Conservation (phyloP, 1,139 yeast species). For the Saccharomyces hybrid region DNA sequence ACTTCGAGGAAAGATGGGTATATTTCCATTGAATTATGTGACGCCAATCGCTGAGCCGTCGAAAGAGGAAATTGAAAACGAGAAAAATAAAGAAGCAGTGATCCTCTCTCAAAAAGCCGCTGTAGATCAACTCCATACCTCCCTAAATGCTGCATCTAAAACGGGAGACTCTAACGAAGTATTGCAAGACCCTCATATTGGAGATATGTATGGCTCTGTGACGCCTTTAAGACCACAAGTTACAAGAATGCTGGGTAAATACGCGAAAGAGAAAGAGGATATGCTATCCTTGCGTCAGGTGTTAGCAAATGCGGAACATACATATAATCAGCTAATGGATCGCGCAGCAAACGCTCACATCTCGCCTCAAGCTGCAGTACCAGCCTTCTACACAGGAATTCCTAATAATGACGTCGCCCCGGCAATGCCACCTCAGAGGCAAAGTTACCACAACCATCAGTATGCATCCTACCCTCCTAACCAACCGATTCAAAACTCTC, state of each 20-base stretch:
- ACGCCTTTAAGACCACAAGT: conserved; percentile 68
- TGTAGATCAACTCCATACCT: conserved; percentile 52
- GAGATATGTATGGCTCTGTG: conserved; percentile 56
- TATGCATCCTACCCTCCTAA: background rate
- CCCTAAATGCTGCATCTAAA: conserved; percentile 22
- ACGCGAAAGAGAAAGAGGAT: conserved; percentile 68
- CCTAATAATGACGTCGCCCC: background rate
- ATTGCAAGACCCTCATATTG: conserved; percentile 43
- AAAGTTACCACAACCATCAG: background rate
- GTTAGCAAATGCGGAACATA: conserved; percentile 55
- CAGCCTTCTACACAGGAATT: background rate
- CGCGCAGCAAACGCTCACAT: conserved; percentile 25
- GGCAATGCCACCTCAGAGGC: background rate
- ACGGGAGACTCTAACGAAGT: conserved; percentile 39
- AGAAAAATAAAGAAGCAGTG: conserved; percentile 38
- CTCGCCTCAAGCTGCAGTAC: conserved; percentile 7
- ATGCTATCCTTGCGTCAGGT: conserved; percentile 60
- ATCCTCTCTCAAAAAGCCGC: conserved; percentile 45
- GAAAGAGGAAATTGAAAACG: conserved; percentile 42
- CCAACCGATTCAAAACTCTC: background rate
- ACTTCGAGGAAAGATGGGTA: conserved; percentile 70
- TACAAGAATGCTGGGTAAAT: conserved; percentile 66
- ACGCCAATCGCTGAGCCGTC: conserved; percentile 67
- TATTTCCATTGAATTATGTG: conserved; percentile 92
- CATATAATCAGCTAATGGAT: conserved; percentile 67